Evolutionary conservation across 139 green algal genomes (phyloP).

Genomic region (Spirogloea muscicola): DNA sequence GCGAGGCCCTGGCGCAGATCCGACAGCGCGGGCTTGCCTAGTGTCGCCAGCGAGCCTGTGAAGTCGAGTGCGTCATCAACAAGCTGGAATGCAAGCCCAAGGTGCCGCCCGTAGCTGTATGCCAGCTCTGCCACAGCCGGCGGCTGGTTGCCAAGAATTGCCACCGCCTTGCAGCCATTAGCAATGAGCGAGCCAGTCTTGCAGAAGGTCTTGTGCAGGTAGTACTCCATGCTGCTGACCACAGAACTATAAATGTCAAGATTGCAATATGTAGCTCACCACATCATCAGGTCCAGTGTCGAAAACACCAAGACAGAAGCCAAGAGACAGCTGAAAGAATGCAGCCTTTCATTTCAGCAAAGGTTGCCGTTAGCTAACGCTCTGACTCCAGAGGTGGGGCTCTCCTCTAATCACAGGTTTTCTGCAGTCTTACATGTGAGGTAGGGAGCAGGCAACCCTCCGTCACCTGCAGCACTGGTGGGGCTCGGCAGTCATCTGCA

Average conservation of each 20-base stretch:
- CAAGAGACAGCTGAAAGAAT: no score
- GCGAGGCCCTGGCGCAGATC: slow-evolving; percentile 85
- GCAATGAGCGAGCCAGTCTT: slow-evolving; percentile 96
- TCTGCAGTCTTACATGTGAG: no score
- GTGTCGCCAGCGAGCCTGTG: slow-evolving; percentile 58
- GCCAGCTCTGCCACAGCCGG: slow-evolving; percentile 56
- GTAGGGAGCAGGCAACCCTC: not conserved
- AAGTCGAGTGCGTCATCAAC: slow-evolving; percentile 97
- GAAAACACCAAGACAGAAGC: no score
- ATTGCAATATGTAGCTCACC: no score
- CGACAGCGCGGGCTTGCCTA: slow-evolving; percentile 92
- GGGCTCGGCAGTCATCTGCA: slow-evolving; percentile 83
- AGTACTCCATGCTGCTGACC: slow-evolving; percentile 87
- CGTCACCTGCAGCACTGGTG: slow-evolving; percentile 58
- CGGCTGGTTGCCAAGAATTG: slow-evolving; percentile 66
- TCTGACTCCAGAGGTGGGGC: no score
- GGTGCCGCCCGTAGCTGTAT: slow-evolving; percentile 75
- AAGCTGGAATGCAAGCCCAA: slow-evolving; percentile 94
- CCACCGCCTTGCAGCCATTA: slow-evolving; percentile 76
- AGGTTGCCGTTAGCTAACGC: no score
- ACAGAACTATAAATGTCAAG: no score
- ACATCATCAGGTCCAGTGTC: no score
- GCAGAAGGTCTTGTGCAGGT: slow-evolving; percentile 88
- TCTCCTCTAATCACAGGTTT: no score
- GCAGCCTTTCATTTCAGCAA: no score